These are phyloP conservation scores for Calonectria multiphialidica DNA, from an alignment of 2,329 filamentous ascomycete species.

Conservation along the genomic window DNA sequence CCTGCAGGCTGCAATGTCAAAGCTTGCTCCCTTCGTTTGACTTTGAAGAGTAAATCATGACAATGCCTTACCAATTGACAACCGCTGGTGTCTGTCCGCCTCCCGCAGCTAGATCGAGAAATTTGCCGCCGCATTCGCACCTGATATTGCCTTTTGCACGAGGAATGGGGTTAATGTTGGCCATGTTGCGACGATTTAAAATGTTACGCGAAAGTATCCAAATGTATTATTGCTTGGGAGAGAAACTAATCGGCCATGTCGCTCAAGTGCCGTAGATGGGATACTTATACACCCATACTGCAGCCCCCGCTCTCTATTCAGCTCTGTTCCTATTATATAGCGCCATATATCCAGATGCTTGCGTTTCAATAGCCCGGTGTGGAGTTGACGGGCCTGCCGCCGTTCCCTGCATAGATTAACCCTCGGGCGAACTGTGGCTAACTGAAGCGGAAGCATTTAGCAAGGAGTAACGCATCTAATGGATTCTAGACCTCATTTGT, in stretches of 20 bases:
- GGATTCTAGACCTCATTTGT: neutral
- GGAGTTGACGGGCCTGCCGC: neutral
- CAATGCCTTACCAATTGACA: neutral
- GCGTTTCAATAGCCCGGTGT: neutral
- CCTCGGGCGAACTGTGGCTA: neutral
- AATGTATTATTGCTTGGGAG: neutral
- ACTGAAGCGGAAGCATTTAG: too few relatives aligned
- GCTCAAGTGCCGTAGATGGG: neutral
- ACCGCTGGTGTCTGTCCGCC: neutral
- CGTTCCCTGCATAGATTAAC: neutral
- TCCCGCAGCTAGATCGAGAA: neutral
- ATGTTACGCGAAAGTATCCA: neutral
- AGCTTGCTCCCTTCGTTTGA: too few relatives aligned
- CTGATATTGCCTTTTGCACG: neutral
- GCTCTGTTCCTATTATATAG: neutral
- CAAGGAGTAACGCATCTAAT: neutral
- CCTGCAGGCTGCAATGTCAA: neutral
- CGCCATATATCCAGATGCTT: neutral
- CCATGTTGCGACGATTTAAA: neutral
- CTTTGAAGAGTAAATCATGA: too few relatives aligned
- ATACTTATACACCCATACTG: neutral
- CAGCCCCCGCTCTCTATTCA: too few relatives aligned
- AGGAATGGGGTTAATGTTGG: neutral
- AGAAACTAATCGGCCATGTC: too few relatives aligned
- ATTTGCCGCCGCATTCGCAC: neutral